These are phyloP conservation scores for Daldinia childiae DNA, from an alignment of 495 filamentous ascomycete genomes.

Conservation along the genomic window DNA sequence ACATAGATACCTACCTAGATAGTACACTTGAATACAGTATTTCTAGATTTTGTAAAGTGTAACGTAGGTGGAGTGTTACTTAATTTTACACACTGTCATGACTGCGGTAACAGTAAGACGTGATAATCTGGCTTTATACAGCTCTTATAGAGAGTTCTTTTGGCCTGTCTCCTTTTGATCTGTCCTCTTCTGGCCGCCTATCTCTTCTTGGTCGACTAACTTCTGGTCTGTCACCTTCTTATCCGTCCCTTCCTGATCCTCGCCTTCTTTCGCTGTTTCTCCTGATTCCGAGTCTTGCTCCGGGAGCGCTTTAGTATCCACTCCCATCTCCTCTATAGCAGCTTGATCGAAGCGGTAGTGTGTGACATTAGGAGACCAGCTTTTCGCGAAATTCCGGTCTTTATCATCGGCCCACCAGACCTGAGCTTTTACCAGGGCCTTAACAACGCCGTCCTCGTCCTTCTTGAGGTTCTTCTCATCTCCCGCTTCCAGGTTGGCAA, in stretches of 20 bases:
- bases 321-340: neutral
- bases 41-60: slow-evolving; percentile 10
- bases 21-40: slow-evolving; percentile 35
- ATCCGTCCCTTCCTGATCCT: neutral
- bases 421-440: slow-evolving; percentile 51
- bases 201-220: neutral
- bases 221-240: neutral
- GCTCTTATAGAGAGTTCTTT: neutral
- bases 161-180: neutral
- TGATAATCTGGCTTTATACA: neutral
- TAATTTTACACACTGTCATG: slow-evolving; percentile 23
- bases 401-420: slow-evolving; percentile 75
- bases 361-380: slow-evolving; percentile 74
- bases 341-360: slow-evolving; percentile 54
- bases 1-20: slow-evolving; percentile 28
- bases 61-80: slow-evolving; percentile 17
- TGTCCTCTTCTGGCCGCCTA: neutral
- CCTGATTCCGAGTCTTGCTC: neutral
- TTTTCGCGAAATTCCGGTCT: slow-evolving; percentile 70
- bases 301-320: neutral
- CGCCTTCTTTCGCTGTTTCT: neutral
- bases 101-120: slow-evolving; percentile 5
- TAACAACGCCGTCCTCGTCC: slow-evolving; percentile 43
- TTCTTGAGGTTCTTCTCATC: slow-evolving; percentile 43
- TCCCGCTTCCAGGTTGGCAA: slow-evolving; percentile 47